Evolutionary conservation across 257 asterid species (phyloP).

Genomic region (Primulina tabacum): DNA sequence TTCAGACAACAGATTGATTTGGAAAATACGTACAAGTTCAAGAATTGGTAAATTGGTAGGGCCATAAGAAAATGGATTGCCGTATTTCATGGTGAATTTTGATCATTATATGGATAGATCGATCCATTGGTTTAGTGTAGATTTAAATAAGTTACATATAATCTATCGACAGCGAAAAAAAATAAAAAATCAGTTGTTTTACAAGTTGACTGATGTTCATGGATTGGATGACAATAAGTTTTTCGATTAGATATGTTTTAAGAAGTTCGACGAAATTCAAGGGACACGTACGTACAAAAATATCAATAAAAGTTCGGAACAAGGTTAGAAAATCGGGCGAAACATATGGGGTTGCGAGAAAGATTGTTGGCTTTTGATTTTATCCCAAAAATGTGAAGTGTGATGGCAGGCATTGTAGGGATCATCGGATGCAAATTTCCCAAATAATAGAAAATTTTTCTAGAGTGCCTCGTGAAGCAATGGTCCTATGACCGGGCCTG

Average conservation of each 20-base stretch:
- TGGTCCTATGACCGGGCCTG: conserved; percentile 32
- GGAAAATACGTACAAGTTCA: not conserved
- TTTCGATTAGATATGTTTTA: too few species aligned
- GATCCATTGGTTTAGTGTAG: not conserved
- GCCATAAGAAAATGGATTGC: not conserved
- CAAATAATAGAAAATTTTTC: not conserved
- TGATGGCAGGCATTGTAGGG: conserved; percentile 12
- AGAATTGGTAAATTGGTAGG: not conserved
- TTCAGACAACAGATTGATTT: not conserved
- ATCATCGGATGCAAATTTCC: conserved; percentile 21
- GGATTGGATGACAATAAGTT: too few species aligned
- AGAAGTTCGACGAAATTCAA: not conserved
- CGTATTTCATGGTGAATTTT: not conserved
- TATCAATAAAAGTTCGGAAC: not conserved
- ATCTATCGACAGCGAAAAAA: too few species aligned
- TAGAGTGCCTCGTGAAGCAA: conserved; percentile 29
- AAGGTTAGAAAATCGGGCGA: not conserved
- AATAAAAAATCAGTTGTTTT: too few species aligned
- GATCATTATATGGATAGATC: not conserved
- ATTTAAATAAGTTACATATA: too few species aligned
- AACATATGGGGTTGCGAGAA: not conserved
- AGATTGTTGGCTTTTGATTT: conserved; percentile 24
- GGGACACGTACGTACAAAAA: not conserved
- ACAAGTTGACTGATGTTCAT: too few species aligned
- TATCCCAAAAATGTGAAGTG: not conserved